A percentile compares a stretch with the other conserved stretches of the same genome.
Evolutionary conservation across 2,329 filamentous ascomycete genomes (phyloP).

Genomic region (Penicillium crustosum): DNA sequence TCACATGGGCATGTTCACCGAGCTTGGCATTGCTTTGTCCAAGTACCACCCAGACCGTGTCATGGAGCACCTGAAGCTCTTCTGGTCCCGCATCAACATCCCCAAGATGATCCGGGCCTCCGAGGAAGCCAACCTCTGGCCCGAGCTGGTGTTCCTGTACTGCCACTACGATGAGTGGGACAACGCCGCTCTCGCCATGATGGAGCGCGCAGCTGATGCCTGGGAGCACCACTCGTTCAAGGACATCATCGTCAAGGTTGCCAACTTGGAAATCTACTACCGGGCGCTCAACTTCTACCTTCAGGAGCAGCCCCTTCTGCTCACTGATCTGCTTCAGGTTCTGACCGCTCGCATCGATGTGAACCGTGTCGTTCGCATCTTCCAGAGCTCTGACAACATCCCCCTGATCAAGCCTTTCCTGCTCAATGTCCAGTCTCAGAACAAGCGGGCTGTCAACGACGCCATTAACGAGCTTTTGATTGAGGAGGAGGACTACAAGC

Average conservation of each 20-base stretch:
- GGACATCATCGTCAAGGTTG: slow-evolving; percentile 95
- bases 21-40: slow-evolving; percentile 84
- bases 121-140: slow-evolving; percentile 95
- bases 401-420: slow-evolving; percentile 98
- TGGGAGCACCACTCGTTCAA: slow-evolving; percentile 99
- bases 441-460: slow-evolving; percentile 97
- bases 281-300: slow-evolving; percentile 95
- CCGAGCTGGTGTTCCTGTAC: slow-evolving; percentile 96
- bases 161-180: slow-evolving; percentile 98
- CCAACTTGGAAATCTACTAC: slow-evolving; percentile 99
- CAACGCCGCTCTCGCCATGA: slow-evolving; percentile 94
- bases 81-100: slow-evolving; percentile 97
- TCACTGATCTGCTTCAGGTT: slow-evolving; percentile 92
- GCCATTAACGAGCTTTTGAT: slow-evolving; percentile 97
- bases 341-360: slow-evolving; percentile 94
- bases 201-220: slow-evolving; percentile 94
- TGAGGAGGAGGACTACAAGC: slow-evolving; percentile 99
- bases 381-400: slow-evolving; percentile 96
- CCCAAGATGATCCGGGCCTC: slow-evolving; percentile 93
- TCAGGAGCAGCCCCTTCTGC: slow-evolving; percentile 89
- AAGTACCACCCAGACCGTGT: slow-evolving; percentile 94
- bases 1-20: slow-evolving; percentile 97
- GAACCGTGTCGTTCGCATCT: slow-evolving; percentile 98
- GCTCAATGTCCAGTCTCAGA: slow-evolving; percentile 91
- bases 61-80: slow-evolving; percentile 98